Base-by-base conservation (phyloP, 129 eudicot genomes). In the Cynara cardunculus region DNA sequence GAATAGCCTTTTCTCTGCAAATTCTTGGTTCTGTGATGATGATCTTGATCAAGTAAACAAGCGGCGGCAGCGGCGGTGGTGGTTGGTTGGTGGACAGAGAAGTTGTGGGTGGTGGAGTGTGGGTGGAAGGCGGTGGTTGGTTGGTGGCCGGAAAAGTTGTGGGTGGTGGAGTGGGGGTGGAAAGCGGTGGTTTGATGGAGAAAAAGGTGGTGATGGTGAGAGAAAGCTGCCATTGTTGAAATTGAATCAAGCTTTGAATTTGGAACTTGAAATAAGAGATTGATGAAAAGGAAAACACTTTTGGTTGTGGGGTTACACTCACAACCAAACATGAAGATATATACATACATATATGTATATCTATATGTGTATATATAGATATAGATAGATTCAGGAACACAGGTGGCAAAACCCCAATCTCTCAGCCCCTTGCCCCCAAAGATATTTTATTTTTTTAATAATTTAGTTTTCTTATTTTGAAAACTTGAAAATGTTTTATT, bases 181-280 rank as follows among this genome's bases (percentile, higher is more conserved):
- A 81, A 77, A 46, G 49, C 34, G 66, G 86, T 49, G 62, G 62
- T 27, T 39, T 86, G 81, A 34, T 82, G 77, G 32, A 59, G 79
- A 77, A 80, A 80, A 46, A 61, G 80, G 83, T 80, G 76, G 13
- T 72, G 21, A 35, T 80, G 77, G 69, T 69, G 71, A 65, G 88
- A 82, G 69, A 85, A 86, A 69, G 89, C 81, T 81, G 89, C 86
- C 89, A 86, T 85, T 80, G 80, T 72, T 73, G 74, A 69, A 16
- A 41, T 49, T 18, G 74, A 41, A 74, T 10, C 25, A 62, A 66
- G 9, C 1, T 61, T 14, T 16, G 49, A 66, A 12, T 26, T 19
- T 22, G 31, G 14, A 66, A 66, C 9, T 25, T 22, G 30, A 65
- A 25, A 22, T 65, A 18, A 66, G 22, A 66, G 31, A 19, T 7